These are phyloP conservation scores for Sordariomycetes sp. DNA, from an alignment of 2,329 filamentous ascomycete species.

Conservation along the genomic window DNA sequence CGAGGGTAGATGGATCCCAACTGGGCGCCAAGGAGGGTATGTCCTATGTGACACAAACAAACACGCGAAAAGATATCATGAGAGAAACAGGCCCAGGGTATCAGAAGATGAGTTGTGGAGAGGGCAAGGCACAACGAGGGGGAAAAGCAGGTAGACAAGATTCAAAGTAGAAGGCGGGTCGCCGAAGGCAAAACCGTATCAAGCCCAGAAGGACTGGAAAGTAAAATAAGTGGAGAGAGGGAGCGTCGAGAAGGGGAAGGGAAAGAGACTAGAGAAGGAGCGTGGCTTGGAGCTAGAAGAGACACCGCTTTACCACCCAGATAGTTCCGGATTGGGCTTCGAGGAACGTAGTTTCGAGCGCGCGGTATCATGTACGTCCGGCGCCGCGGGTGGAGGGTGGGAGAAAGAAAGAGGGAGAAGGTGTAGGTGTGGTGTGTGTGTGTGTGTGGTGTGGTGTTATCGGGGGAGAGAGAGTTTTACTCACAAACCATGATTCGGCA, in stretches of 20 bases:
- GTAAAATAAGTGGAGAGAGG: slow-evolving; percentile 1
- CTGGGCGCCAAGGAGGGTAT: background rate
- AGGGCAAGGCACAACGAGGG: background rate
- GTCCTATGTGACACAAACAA: background rate
- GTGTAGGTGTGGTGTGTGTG: background rate
- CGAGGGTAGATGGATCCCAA: background rate
- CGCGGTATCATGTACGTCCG: background rate
- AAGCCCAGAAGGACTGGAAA: background rate
- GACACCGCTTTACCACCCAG: background rate
- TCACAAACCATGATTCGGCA: too few species aligned
- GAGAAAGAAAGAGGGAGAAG: background rate
- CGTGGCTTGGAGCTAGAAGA: background rate
- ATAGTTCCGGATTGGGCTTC: background rate
- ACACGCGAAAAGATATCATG: background rate
- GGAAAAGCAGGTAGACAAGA: too few species aligned
- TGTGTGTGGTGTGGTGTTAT: background rate
- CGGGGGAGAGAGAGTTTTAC: too few species aligned
- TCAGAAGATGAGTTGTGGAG: background rate
- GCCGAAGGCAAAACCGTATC: background rate
- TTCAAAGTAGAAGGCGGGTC: background rate
- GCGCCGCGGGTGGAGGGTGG: too few species aligned
- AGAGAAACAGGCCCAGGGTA: background rate
- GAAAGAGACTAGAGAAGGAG: background rate
- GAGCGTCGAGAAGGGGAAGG: background rate
- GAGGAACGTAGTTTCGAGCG: background rate